These are phyloP conservation scores for Astrothelium macrocarpum DNA, from an alignment of 495 filamentous ascomycete species.

Conservation along the genomic window DNA sequence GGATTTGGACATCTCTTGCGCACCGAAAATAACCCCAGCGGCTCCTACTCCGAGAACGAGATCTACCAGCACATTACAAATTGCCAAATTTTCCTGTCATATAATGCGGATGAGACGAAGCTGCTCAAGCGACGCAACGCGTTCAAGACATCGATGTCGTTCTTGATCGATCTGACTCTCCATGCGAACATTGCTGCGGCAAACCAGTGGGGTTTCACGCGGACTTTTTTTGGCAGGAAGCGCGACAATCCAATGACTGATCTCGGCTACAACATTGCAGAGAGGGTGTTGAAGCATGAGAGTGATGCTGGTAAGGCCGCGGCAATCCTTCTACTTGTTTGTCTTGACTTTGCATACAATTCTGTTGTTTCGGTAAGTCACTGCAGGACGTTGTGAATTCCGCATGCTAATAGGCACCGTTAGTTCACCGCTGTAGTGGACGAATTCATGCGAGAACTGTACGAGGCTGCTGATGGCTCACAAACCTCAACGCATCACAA, in stretches of 20 bases:
- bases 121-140: constrained; percentile 17
- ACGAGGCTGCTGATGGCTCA: constrained; percentile 1
- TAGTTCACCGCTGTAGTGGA: constrained; percentile 4
- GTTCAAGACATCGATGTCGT: constrained; percentile 20
- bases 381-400: constrained; percentile 2
- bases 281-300: constrained; percentile 13
- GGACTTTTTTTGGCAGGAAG: constrained; percentile 8
- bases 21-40: constrained; percentile 6
- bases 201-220: constrained; percentile 9
- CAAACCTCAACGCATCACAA: neutral
- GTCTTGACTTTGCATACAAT: constrained; percentile 19
- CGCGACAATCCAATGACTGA: constrained; percentile 13
- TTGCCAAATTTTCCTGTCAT: constrained; percentile 20
- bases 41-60: constrained; percentile 20
- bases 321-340: constrained; percentile 16
- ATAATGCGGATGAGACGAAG: constrained; percentile 22
- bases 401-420: neutral
- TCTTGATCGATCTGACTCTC: constrained; percentile 16
- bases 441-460: constrained; percentile 6
- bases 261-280: constrained; percentile 13
- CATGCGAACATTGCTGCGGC: constrained; percentile 17
- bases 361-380: constrained; percentile 16
- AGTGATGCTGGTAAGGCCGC: constrained; percentile 16
- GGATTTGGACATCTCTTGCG: constrained; percentile 16
- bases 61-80: constrained; percentile 26